Evolutionary conservation across 148 eudicot species (phyloP).

Genomic region (Camellia granthamiana): DNA sequence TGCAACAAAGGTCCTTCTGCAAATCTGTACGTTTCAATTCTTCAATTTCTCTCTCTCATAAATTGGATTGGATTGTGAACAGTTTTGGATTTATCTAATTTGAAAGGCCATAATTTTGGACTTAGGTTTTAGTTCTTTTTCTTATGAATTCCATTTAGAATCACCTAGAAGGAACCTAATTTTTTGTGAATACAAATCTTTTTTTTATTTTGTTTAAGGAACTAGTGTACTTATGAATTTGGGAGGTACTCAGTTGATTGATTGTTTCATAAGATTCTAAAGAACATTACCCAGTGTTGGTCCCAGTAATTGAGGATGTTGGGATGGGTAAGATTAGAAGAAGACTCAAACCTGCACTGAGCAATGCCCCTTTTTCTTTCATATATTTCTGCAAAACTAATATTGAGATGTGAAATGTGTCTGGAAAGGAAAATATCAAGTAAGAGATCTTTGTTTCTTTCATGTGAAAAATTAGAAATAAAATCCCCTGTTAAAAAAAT

Average conservation of each 20-base stretch:
- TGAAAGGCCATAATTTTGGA: background rate
- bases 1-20: conserved; percentile 87
- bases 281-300: background rate
- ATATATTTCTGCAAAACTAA: background rate
- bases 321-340: background rate
- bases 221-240: background rate
- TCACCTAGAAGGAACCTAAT: background rate
- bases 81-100: background rate
- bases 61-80: background rate
- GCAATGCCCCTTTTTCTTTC: background rate
- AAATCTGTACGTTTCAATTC: conserved; percentile 56
- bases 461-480: background rate
- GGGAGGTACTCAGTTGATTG: background rate
- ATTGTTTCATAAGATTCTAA: background rate
- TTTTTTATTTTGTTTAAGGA: background rate
- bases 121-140: background rate
- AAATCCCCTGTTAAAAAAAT: background rate
- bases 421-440: background rate
- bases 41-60: background rate
- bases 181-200: background rate
- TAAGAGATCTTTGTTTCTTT: background rate
- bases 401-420: background rate
- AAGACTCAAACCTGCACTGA: background rate
- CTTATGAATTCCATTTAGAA: background rate
- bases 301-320: background rate